Base-by-base conservation (phyloP, 495 filamentous ascomycete genomes). In the Cetradonia linearis region DNA sequence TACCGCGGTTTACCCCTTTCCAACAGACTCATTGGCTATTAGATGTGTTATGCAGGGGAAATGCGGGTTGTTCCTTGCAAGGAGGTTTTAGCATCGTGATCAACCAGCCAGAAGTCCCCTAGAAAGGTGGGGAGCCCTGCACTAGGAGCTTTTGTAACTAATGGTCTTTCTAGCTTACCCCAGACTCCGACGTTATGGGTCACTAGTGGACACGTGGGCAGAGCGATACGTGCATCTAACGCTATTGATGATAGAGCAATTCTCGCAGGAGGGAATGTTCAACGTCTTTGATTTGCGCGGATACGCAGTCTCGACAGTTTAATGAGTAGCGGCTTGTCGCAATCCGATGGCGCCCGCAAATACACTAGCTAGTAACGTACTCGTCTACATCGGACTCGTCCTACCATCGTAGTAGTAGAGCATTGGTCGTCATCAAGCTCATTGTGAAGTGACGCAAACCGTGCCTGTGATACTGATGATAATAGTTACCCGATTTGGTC, bases 101-200 rank as follows among this genome's bases (percentile, higher is more conserved):
- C 58, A 44, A 27, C 23, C n/a, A 20, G n/a, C 33, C 38, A 40
- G 44, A 59, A 53, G 58, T 1, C 48, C 27, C 48, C 23, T 30
- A 42, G 36, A 60, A 60, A 20, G 58, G 48, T 60, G 58, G 58
- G 31, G 58, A 53, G 53, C 16, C 58, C 48, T 30, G 37, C 31
- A 23, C 6, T 50, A 47, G 58, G 47, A 53, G 28, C 7, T 52
- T 60, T 53, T 31, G 23, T 40, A 37, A 16, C 7, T 52, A 30
- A 50, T 31, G 9, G 20, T n/a, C 50, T 20, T 34, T 54, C 50
- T 54, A 54, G 28, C 8, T 54, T 54, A 54, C 50, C 50, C 30
- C 50, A 54, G 50, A 36, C 18, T 54, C 50, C 50, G 34, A 30
- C 50, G 7, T 54, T 54, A 54, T 20, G 16, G 48, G 18, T 31